Conservation (phyloP, 306 rosid species). For the Quercus agrifolia region DNA sequence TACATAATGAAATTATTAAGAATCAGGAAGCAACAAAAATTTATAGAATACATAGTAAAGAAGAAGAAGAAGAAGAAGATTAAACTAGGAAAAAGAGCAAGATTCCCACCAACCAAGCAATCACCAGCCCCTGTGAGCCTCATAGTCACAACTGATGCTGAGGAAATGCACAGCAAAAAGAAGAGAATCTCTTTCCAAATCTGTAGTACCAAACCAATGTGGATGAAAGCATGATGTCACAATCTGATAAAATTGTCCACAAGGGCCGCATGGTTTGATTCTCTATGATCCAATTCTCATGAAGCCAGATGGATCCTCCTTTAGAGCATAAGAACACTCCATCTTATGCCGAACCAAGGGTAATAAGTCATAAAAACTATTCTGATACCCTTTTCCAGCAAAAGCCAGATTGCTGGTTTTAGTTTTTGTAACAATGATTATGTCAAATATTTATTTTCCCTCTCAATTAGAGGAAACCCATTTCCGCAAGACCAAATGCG, state of each 20-base stretch:
- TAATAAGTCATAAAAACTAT: constrained; percentile 53
- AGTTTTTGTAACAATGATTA: constrained; percentile 52
- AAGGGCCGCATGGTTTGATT: constrained; percentile 20
- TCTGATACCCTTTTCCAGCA: constrained; percentile 72
- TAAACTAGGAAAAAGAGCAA: constrained; percentile 20
- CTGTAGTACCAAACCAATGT: too few relatives aligned
- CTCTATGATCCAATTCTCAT: constrained; percentile 27
- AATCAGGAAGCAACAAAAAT: too few relatives aligned
- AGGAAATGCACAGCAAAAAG: too few relatives aligned
- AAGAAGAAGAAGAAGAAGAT: too few relatives aligned
- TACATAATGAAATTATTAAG: too few relatives aligned
- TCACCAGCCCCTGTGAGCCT: constrained; percentile 52
- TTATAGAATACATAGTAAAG: too few relatives aligned
- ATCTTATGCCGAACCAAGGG: constrained; percentile 37
- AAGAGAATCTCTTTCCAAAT: too few relatives aligned
- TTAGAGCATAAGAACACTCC: constrained; percentile 75
- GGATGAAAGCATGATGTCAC: constrained; percentile 33
- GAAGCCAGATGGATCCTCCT: constrained; percentile 41
- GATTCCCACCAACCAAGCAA: constrained; percentile 88
- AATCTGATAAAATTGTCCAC: constrained; percentile 35
- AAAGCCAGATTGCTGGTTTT: constrained; percentile 69
- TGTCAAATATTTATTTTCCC: constrained; percentile 31
- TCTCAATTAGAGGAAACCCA: constrained; percentile 39
- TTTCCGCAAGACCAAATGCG: constrained; percentile 41
- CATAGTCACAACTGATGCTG: too few relatives aligned